A percentile compares a stretch with the other conserved stretches of the same genome.
Conservation (phyloP, 1,284 basidiomycete species). For the Malassezia globosa region DNA sequence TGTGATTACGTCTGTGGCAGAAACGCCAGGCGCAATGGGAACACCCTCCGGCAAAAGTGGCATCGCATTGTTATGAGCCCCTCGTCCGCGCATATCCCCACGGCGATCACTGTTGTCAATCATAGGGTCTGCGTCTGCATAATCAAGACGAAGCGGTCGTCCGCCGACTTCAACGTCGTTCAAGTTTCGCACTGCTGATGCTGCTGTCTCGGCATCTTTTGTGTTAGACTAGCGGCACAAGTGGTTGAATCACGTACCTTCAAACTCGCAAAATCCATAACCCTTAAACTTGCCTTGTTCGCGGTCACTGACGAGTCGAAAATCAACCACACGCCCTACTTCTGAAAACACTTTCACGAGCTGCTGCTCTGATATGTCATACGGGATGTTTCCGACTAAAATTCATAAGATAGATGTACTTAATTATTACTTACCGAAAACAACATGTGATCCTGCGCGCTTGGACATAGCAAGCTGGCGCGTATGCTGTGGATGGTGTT, state of each 20-base stretch:
- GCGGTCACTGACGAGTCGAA: constrained; percentile 67
- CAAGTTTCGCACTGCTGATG: constrained; percentile 72
- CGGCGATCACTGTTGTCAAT: constrained; percentile 19
- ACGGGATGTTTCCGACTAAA: constrained; percentile 45
- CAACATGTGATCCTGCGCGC: constrained; percentile 17
- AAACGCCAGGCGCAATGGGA: constrained; percentile 62
- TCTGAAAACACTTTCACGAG: constrained; percentile 42
- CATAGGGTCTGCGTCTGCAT: constrained; percentile 51
- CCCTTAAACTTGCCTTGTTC: constrained; percentile 92
- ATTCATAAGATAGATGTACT: background rate
- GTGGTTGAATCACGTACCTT: constrained; percentile 55
- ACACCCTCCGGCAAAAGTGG: constrained; percentile 65
- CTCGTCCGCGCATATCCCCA: constrained; percentile 12
- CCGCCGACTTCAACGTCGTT: constrained; percentile 69
- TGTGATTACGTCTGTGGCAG: constrained; percentile 72
- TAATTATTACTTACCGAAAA: constrained; percentile 17
- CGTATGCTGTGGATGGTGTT: no score
- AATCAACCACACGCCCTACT: constrained; percentile 42
- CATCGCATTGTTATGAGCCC: constrained; percentile 49
- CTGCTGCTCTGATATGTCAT: constrained; percentile 46
- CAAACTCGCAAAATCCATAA: constrained; percentile 94
- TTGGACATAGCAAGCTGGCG: constrained; percentile 14
- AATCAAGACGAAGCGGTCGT: constrained; percentile 69
- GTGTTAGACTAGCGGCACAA: no score
- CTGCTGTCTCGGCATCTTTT: constrained; percentile 85